Evolutionary conservation across 345 rosid species (phyloP), one percentile per base, ranked within the genome.

Genomic region (Populus davidiana): DNA sequence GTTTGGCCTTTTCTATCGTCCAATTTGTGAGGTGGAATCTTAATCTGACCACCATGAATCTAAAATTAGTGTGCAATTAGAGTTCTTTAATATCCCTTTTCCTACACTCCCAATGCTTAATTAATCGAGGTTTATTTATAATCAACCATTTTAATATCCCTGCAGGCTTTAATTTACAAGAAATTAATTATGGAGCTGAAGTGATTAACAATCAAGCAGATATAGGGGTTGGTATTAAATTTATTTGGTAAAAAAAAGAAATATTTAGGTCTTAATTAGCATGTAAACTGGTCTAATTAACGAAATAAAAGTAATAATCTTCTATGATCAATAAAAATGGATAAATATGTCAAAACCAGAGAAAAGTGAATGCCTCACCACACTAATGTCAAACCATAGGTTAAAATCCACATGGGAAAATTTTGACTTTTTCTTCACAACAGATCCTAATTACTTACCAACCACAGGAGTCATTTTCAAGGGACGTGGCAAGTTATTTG

Each of bases 21-120:
- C 47, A 14, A 11, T 56, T 33, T 27, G 50, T 5, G 16, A 61
- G n/a, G 1, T 44, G 5, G 74, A 79, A 73, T 74, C 75, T 69
- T 29, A 29, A 29, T 29, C 63, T 62, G 78, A 74, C 27, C 29
- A 70, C 16, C 44, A 41, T 41, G 82, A 79, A 69, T 74, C 62
- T 69, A 4, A 33, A 43, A 31, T n/a, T 23, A 4, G 31, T 38
- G 21, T 12, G 10, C 8, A 52, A 20, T 52, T 52, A 47, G 5
- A 47, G 50, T 13, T 12, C n/a, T 56, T 9, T 21, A 56, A 21
- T 56, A 21, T 4, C 27, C 27, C 38, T 38, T 67, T 6, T 33
- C 7, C 36, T 67, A 4, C 5, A 4, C 12, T 67, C 38, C 7
- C 21, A 21, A 67, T 36, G 41, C 41, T 36, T 67, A 17, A 66